Evolutionary conservation across 768 basidiomycete genomes (phyloP).

Genomic region (Candolleomyces aberdarensis): DNA sequence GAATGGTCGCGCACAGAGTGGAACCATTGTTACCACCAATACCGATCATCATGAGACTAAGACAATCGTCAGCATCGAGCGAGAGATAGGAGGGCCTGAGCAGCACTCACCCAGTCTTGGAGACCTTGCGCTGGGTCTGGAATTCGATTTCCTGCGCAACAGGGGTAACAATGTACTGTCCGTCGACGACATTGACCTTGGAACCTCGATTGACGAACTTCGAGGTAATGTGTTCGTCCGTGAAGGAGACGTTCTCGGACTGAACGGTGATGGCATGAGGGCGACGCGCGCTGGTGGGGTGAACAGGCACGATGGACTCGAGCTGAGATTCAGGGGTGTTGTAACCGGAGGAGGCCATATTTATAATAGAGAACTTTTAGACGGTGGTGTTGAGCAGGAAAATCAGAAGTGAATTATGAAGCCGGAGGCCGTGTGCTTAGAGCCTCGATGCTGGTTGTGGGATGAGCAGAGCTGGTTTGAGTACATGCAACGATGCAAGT

Average conservation of each 20-base stretch:
- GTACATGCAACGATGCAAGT: slow-evolving; percentile 78
- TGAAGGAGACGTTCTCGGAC: slow-evolving; percentile 77
- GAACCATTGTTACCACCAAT: slow-evolving; percentile 97
- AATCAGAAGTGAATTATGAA: slow-evolving; percentile 52
- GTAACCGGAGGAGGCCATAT: slow-evolving; percentile 68
- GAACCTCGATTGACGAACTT: slow-evolving; percentile 82
- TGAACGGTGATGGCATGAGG: slow-evolving; percentile 75
- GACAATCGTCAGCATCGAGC: slow-evolving; percentile 11
- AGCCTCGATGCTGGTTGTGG: slow-evolving; percentile 87
- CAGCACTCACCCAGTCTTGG: slow-evolving; percentile 83
- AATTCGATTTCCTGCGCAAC: slow-evolving; percentile 84
- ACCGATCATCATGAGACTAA: slow-evolving; percentile 94
- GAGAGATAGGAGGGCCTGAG: slow-evolving; percentile 7
- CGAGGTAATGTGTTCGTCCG: slow-evolving; percentile 78
- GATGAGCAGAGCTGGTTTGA: slow-evolving; percentile 88
- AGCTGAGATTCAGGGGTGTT: slow-evolving; percentile 71
- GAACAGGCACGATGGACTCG: slow-evolving; percentile 67
- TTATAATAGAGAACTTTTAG: slow-evolving; percentile 21
- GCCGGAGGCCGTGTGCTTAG: slow-evolving; percentile 75
- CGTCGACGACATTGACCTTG: slow-evolving; percentile 63
- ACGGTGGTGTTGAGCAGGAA: slow-evolving; percentile 21
- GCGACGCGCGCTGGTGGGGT: slow-evolving; percentile 84
- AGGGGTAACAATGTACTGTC: slow-evolving; percentile 77
- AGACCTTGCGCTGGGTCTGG: slow-evolving; percentile 81
- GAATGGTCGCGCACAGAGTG: slow-evolving; percentile 89